Conservation (phyloP, 768 basidiomycete species). For the Clitopilus passeckerianus region DNA sequence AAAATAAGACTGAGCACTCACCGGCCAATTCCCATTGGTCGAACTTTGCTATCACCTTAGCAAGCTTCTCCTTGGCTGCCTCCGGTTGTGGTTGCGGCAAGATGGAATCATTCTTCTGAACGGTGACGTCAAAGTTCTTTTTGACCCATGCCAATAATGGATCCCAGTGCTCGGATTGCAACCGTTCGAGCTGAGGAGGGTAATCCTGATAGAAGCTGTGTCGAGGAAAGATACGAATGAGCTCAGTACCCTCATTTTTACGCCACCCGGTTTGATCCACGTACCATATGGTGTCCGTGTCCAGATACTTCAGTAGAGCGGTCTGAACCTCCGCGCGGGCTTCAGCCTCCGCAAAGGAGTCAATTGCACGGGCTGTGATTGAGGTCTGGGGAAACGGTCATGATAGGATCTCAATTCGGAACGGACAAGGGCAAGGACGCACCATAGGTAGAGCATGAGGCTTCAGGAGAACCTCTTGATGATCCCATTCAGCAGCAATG, state of each 20-base stretch:
- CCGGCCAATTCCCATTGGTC: slow-evolving; percentile 90
- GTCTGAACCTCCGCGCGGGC: slow-evolving; percentile 60
- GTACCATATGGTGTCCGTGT: slow-evolving; percentile 94
- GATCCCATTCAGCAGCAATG: slow-evolving; percentile 96
- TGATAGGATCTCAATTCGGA: neutral
- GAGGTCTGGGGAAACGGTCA: slow-evolving; percentile 62
- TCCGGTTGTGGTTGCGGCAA: slow-evolving; percentile 64
- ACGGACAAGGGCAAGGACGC: slow-evolving; percentile 11
- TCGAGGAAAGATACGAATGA: neutral
- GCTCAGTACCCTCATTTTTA: slow-evolving; percentile 1
- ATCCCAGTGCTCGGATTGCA: slow-evolving; percentile 85
- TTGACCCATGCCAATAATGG: slow-evolving; percentile 81
- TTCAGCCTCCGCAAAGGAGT: slow-evolving; percentile 56
- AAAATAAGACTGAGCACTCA: slow-evolving; percentile 28
- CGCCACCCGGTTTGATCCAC: slow-evolving; percentile 1
- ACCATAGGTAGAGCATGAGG: slow-evolving; percentile 92
- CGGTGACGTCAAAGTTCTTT: slow-evolving; percentile 58
- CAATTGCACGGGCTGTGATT: slow-evolving; percentile 84
- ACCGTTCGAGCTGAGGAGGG: slow-evolving; percentile 66
- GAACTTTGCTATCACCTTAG: slow-evolving; percentile 51
- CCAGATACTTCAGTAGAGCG: slow-evolving; percentile 76
- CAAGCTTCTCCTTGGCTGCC: slow-evolving; percentile 60
- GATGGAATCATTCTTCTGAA: slow-evolving; percentile 69
- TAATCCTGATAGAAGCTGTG: slow-evolving; percentile 78
- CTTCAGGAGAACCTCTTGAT: slow-evolving; percentile 80